Conservation (phyloP, 441 rosid genomes). For the Bocquillonia castaneifolia region DNA sequence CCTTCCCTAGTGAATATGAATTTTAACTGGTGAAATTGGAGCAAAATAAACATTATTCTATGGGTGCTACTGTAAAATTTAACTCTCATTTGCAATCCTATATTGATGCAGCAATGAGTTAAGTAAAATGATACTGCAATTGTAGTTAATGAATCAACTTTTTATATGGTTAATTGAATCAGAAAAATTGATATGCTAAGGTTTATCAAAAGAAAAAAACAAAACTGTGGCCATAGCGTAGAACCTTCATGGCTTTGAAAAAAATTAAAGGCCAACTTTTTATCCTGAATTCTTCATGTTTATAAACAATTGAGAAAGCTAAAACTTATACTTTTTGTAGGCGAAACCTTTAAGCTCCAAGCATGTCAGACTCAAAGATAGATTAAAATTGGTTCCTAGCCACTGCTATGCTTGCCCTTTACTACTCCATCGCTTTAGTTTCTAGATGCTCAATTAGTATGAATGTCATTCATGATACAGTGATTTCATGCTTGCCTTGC, state of each 20-base stretch:
- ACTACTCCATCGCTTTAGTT: neutral
- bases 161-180: neutral
- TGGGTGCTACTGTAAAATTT: neutral
- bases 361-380: neutral
- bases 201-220: neutral
- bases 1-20: neutral
- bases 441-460: neutral
- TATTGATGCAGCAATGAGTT: neutral
- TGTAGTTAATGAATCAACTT: neutral
- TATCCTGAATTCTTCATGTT: neutral
- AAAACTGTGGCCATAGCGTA: neutral
- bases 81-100: neutral
- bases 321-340: neutral
- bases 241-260: neutral
- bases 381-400: neutral
- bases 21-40: conserved; percentile 8
- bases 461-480: neutral
- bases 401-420: neutral
- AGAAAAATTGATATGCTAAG: no score
- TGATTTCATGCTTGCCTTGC: conserved; percentile 8
- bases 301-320: neutral
- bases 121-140: neutral
- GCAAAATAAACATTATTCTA: neutral
- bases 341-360: neutral
- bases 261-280: neutral